Percentiles rank a stretch among this genome's conserved stretches.
Evolutionary conservation across 1,284 basidiomycete species (phyloP).

Genomic region (Pterulicium gracile): DNA sequence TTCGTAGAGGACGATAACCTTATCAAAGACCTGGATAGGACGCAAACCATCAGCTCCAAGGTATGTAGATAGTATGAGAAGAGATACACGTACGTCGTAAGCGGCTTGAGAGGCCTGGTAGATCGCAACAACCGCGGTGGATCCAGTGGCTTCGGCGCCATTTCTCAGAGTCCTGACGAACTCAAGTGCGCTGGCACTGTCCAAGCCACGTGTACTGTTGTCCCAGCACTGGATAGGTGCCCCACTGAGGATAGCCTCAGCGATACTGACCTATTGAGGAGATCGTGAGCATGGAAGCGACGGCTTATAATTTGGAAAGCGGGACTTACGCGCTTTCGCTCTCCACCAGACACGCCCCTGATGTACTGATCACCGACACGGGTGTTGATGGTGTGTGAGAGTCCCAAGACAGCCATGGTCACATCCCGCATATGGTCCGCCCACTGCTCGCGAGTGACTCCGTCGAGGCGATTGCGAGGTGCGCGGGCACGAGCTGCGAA

Average conservation of each 20-base stretch:
- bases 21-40: not conserved
- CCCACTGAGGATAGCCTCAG: constrained; percentile 27
- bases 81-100: constrained; percentile 8
- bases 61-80: not conserved
- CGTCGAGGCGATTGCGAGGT: constrained; percentile 35
- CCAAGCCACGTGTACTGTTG: constrained; percentile 10
- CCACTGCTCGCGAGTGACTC: constrained; percentile 29
- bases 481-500: constrained; percentile 40
- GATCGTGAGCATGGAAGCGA: no score
- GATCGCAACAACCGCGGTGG: constrained; percentile 8
- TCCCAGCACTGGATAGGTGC: constrained; percentile 24
- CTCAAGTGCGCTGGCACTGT: constrained; percentile 9
- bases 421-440: constrained; percentile 35
- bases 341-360: constrained; percentile 45
- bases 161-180: constrained; percentile 8
- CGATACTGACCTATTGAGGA: no score
- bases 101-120: constrained; percentile 9
- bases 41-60: not conserved
- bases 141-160: constrained; percentile 4
- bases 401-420: constrained; percentile 46
- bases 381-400: constrained; percentile 38
- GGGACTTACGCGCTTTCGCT: constrained; percentile 45
- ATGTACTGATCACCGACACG: constrained; percentile 37
- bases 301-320: not conserved
- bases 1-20: constrained; percentile 28